Base-by-base conservation (phyloP, 345 rosid species). In the Gossypioides kirkii region DNA sequence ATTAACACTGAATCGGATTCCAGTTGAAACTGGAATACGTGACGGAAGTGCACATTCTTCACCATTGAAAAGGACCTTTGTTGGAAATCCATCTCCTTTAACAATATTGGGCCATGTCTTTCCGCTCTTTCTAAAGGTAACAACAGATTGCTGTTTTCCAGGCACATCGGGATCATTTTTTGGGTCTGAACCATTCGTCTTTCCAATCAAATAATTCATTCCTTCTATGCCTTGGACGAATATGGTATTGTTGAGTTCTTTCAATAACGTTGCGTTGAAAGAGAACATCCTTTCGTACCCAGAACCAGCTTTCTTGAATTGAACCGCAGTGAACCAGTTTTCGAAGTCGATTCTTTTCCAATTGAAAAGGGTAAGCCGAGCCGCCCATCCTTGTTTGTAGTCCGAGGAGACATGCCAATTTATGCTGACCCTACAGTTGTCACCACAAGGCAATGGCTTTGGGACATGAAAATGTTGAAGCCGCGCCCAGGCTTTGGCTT, bases 21-120 rank as follows among this genome's bases (percentile, higher is more conserved):
- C 71, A 67, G 1, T 67, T 10, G 42, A 11, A 2, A 36, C 10
- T 25, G 98, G 98, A 46, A 74, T 75, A 42, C 81, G n/a, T 1
- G 86, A 53, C 58, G 98, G 98, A 66, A 94, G 89, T 0, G 98
- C 82, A 49, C 98, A 94, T 61, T 92, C 94, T 59, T 94, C 94
- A 2, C 98, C 98, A 3, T 94, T 94, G 84, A 94, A 92, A 82
- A 84, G 87, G 10, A 94, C 97, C 78, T 86, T 90, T 9, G 85
- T 79, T 0, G 98, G 98, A 76, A 88, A 94, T 45, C 98, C 94
- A 75, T 94, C 97, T 58, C 98, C 94, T 2, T 69, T 80, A 10
- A 80, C 82, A 22, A 94, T 82, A 20, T 88, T 82, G 49, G 92
- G 80, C 69, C 82, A 82, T 0, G 91, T 91, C 28, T 85, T 87